Conservation (phyloP, 768 basidiomycete species). For the Lyophyllum decastes region DNA sequence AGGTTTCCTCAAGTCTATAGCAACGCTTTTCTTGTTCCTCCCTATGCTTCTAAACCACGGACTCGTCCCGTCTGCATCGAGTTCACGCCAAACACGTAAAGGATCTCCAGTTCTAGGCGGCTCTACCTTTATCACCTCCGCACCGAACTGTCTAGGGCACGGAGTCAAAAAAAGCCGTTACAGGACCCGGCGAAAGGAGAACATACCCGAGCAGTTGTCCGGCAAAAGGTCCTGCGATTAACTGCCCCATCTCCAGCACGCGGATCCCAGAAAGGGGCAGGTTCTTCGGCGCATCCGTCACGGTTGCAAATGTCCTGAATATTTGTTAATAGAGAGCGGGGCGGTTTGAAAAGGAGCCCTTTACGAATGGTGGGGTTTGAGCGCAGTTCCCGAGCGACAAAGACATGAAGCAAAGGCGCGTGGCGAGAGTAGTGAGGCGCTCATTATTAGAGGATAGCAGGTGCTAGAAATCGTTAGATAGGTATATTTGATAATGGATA, state of each 20-base stretch:
- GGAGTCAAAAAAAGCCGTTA: neutral
- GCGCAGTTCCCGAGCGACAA: neutral
- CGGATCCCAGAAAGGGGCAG: constrained; percentile 66
- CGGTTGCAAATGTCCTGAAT: constrained; percentile 15
- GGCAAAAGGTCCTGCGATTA: constrained; percentile 74
- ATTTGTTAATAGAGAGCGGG: neutral
- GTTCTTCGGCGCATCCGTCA: constrained; percentile 23
- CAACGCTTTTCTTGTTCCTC: constrained; percentile 74
- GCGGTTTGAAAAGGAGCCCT: neutral
- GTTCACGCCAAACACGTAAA: constrained; percentile 69
- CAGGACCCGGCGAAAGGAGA: too few relatives aligned
- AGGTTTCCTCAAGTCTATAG: constrained; percentile 60
- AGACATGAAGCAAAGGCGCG: neutral
- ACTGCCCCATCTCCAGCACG: constrained; percentile 68
- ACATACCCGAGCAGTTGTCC: constrained; percentile 70
- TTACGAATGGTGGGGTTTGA: neutral
- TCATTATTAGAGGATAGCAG: neutral
- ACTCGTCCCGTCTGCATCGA: constrained; percentile 69
- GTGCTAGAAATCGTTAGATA: neutral
- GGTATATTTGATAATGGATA: neutral
- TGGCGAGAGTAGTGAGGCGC: neutral
- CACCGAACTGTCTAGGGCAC: constrained; percentile 60
- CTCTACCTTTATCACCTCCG: constrained; percentile 74
- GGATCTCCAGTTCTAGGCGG: constrained; percentile 65
- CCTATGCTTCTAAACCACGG: constrained; percentile 76